Base-by-base conservation (phyloP, 345 rosid species). In the Populus euphratica region DNA sequence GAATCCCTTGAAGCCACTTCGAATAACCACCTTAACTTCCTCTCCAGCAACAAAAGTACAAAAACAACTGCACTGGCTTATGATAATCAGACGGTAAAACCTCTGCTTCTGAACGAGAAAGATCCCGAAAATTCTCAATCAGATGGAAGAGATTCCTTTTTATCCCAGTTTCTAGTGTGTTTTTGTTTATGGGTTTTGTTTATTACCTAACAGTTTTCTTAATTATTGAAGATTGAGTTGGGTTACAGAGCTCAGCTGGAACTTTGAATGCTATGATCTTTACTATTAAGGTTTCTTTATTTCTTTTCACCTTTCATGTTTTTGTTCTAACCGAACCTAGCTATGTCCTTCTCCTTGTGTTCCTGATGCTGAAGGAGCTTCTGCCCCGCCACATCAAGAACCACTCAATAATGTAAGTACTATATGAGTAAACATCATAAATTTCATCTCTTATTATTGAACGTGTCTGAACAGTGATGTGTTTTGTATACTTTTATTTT, bases 321-420 rank as follows among this genome's bases (percentile, higher is more conserved):
- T 81, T 87, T 72, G 87, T 89, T 81, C 64, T 87, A 17, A 72
- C 85, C 29, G 92, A 88, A 73, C 91, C 97, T 68, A 94, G 97
- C 68, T 78, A 81, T 61, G 90, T 87, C 59, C 94, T 8, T 69
- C 87, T 16, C 81, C 90, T 73, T 92, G 77, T 81, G 74, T 79
- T 49, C 93, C 91, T 84, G 97, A 92, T 80, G 85, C 89, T 68
- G 97, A 92, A 83, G 82, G 50, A 20, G 75, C 52, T 77, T 31
- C 44, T 61, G 64, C 20, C 63, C 61, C 82, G 35, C 52, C 73
- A 41, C 77, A 81, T 80, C 86, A 80, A 80, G 79, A 83, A 72
- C 68, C 63, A 33, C 69, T 62, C 27, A 81, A 79, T 67, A 75
- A 74, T 68, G 91, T 81, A 73, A 83, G 87, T 71, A 2, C 18